These are phyloP conservation scores for Skeletonema costatum DNA, from an alignment of 108 stramenopile species.

Conservation along the genomic window DNA sequence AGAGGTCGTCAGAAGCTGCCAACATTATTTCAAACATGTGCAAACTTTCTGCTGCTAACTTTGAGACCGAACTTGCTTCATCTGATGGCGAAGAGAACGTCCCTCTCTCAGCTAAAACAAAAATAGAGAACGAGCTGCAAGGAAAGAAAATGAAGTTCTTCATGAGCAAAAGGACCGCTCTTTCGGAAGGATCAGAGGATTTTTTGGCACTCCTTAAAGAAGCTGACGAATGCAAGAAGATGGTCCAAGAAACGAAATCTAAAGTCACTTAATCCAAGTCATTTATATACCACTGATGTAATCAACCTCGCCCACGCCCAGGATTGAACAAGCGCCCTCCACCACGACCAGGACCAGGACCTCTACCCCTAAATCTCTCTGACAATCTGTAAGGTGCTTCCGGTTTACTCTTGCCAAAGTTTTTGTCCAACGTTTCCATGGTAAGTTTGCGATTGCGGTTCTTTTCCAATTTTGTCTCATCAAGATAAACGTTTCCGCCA, in stretches of 20 bases:
- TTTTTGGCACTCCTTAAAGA: constrained; percentile 52
- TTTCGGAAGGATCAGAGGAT: constrained; percentile 55
- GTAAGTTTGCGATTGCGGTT: constrained; percentile 82
- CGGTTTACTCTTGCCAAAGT: constrained; percentile 73
- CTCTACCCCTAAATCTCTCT: constrained; percentile 37
- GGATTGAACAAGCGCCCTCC: constrained; percentile 50
- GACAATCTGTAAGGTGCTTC: constrained; percentile 43
- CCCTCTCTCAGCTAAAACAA: constrained; percentile 52
- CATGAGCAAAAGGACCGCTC: constrained; percentile 54
- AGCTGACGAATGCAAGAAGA: constrained; percentile 59
- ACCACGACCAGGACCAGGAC: constrained; percentile 14
- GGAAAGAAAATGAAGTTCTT: constrained; percentile 87
- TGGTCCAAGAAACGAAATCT: constrained; percentile 15
- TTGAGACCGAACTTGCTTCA: constrained; percentile 53
- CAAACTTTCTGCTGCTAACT: constrained; percentile 57
- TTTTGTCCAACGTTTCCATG: constrained; percentile 78
- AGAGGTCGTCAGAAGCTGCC: constrained; percentile 54
- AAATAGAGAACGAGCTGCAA: constrained; percentile 66
- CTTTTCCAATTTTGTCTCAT: constrained; percentile 80
- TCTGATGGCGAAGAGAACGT: constrained; percentile 3
- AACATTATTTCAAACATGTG: constrained; percentile 54
- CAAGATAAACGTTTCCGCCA: constrained; percentile 87
- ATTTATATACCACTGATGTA: background rate
- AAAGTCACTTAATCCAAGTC: background rate
- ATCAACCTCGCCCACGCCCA: constrained; percentile 28